These are phyloP conservation scores for Cyclanthera cordifolia DNA, from an alignment of 306 rosid genomes.

Conservation along the genomic window DNA sequence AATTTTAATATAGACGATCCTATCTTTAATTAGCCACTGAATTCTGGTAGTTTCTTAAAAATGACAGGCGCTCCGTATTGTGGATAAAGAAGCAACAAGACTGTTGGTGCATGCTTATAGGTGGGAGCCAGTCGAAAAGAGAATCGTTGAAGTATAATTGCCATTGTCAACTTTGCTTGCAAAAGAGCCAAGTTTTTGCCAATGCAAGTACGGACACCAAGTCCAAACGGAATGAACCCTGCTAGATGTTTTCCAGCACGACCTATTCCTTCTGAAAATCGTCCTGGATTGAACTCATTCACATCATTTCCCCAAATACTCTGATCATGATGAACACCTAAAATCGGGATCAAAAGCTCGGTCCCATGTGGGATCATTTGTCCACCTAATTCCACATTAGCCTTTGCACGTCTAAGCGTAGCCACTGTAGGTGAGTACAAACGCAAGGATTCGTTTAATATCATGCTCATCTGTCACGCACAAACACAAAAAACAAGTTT, in stretches of 20 bases:
- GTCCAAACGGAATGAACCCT: slow-evolving; percentile 74
- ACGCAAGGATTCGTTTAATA: slow-evolving; percentile 65
- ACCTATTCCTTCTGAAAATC: slow-evolving; percentile 60
- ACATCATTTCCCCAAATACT: slow-evolving; percentile 72
- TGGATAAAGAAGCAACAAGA: slow-evolving; percentile 83
- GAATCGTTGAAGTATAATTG: slow-evolving; percentile 81
- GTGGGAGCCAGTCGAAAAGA: slow-evolving; percentile 65
- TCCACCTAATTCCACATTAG: slow-evolving; percentile 56
- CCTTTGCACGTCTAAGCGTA: slow-evolving; percentile 56
- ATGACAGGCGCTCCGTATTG: slow-evolving; percentile 85
- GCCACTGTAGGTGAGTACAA: slow-evolving; percentile 84
- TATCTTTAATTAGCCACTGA: not conserved
- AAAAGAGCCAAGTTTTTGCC: slow-evolving; percentile 86
- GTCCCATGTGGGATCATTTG: slow-evolving; percentile 72
- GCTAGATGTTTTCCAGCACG: slow-evolving; percentile 61
- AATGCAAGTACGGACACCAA: slow-evolving; percentile 72
- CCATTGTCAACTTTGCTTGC: slow-evolving; percentile 57
- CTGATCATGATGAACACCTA: slow-evolving; percentile 87
- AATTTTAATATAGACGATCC: no score
- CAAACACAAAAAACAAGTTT: not conserved
- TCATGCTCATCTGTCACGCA: slow-evolving; percentile 61
- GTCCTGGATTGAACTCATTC: slow-evolving; percentile 74
- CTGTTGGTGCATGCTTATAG: slow-evolving; percentile 93
- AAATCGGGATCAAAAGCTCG: slow-evolving; percentile 69
- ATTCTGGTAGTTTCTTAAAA: slow-evolving; percentile 19